Evolutionary conservation across 257 asterid genomes (phyloP).

Genomic region (Ocimum tenuiflorum): DNA sequence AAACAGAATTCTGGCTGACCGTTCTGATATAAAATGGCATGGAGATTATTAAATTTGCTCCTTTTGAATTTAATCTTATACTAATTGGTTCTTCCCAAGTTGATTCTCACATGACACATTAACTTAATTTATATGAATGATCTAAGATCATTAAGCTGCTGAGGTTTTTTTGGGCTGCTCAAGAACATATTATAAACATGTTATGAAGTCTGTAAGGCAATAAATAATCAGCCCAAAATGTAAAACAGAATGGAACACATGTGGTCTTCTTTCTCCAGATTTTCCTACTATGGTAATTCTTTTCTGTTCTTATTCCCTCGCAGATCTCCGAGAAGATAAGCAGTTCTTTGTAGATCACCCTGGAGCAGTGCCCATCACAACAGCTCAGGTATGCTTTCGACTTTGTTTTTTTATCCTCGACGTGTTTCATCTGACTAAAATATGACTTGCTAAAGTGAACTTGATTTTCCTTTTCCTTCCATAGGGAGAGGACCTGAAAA

Average conservation of each 20-base stretch:
- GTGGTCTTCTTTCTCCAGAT: not conserved
- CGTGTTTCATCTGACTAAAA: not conserved
- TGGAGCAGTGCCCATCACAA: constrained; percentile 61
- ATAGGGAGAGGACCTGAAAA: constrained; percentile 72
- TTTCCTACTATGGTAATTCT: not conserved
- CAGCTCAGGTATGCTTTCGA: constrained; percentile 40
- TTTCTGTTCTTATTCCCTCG: constrained; percentile 3
- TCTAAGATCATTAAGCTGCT: not conserved
- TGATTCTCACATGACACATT: not conserved
- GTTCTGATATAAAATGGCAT: not conserved
- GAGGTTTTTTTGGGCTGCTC: not conserved
- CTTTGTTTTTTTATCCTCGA: not conserved
- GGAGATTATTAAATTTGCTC: not conserved
- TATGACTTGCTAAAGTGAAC: not conserved
- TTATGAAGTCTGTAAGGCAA: not conserved
- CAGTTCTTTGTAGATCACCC: constrained; percentile 68
- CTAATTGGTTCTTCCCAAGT: not conserved
- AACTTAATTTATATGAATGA: too few relatives aligned
- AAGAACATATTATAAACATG: not conserved
- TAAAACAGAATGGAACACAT: not conserved
- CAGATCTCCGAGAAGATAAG: constrained; percentile 75
- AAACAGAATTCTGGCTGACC: not conserved
- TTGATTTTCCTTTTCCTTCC: not conserved
- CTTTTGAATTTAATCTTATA: not conserved
- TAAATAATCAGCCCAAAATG: too few relatives aligned